phyloP scores from a whole-genome alignment of 2,329 filamentous ascomycete species.

The Diaporthe velutina region DNA sequence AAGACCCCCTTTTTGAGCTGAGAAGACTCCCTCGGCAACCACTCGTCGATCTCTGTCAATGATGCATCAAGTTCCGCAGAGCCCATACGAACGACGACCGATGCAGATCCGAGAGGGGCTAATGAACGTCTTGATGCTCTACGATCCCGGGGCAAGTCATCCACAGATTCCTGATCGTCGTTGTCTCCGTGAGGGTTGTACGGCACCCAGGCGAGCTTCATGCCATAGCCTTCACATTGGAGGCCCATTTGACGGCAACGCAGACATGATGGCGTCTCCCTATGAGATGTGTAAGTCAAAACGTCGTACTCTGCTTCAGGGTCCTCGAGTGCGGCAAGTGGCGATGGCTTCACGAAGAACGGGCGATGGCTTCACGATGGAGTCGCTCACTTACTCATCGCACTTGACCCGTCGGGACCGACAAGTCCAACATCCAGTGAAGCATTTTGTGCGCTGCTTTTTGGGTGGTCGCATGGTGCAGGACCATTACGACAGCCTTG shows the following conservation, averaged over 20 bases:
- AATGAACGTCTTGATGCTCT: conserved; percentile 13
- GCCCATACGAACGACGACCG: background rate
- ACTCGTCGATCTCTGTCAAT: conserved; percentile 4
- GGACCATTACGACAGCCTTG: background rate
- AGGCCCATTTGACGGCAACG: conserved; percentile 38
- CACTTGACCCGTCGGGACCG: conserved; percentile 42
- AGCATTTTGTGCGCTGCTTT: conserved; percentile 38
- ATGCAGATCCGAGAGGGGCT: background rate
- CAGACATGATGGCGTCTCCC: conserved; percentile 35
- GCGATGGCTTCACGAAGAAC: background rate
- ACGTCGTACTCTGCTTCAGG: background rate
- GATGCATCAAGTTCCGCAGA: background rate
- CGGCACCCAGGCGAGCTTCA: conserved; percentile 41
- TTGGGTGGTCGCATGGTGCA: conserved; percentile 65
- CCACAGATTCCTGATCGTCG: background rate
- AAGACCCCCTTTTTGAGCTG: background rate
- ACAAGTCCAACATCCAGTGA: conserved; percentile 42
- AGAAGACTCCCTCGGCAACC: background rate
- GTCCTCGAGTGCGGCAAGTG: background rate
- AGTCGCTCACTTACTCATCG: conserved; percentile 37
- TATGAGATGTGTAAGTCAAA: background rate
- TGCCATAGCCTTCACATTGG: conserved; percentile 42
- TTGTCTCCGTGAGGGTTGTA: background rate
- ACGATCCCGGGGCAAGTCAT: background rate
- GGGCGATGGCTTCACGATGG: background rate